Percentiles rank a stretch among this genome's conserved stretches.
These are phyloP conservation scores for Dacryopinax primogenitus DNA, from an alignment of 768 basidiomycete species.

Conservation along the genomic window DNA sequence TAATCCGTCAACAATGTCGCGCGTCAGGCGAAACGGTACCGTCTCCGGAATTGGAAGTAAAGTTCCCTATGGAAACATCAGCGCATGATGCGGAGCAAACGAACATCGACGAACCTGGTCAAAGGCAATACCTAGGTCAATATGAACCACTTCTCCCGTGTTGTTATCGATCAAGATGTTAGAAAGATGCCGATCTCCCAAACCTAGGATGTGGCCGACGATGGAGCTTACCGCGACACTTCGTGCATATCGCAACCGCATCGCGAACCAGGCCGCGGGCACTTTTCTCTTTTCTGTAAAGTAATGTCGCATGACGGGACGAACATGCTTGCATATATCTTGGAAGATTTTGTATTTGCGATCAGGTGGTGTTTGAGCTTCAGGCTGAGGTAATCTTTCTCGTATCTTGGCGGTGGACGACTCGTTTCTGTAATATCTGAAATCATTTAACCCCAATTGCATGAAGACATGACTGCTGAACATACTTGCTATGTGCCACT, in stretches of 20 bases:
- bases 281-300: slow-evolving; percentile 82
- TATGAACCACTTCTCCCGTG: slow-evolving; percentile 84
- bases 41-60: slow-evolving; percentile 64
- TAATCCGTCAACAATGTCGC: slow-evolving; percentile 88
- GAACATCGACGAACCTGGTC: slow-evolving; percentile 52
- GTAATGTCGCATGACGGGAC: slow-evolving; percentile 86
- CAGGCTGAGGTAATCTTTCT: slow-evolving; percentile 10
- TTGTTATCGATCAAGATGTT: slow-evolving; percentile 81
- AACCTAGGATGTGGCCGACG: slow-evolving; percentile 80
- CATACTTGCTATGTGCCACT: slow-evolving; percentile 37
- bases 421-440: not conserved
- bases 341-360: slow-evolving; percentile 24
- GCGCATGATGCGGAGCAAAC: not conserved
- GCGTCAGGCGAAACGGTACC: slow-evolving; percentile 90
- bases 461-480: slow-evolving; percentile 13
- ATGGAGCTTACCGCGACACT: slow-evolving; percentile 91
- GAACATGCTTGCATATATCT: slow-evolving; percentile 37
- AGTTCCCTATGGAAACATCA: slow-evolving; percentile 47
- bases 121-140: slow-evolving; percentile 93
- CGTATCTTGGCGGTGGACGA: not conserved
- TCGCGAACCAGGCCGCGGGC: slow-evolving; percentile 84
- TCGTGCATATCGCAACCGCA: slow-evolving; percentile 77
- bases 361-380: slow-evolving; percentile 14
- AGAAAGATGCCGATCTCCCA: slow-evolving; percentile 83
- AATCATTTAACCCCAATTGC: not conserved